Percentiles rank a stretch among this genome's conserved stretches.
Conservation (phyloP, 2,329 filamentous ascomycete species). For the Stagonosporopsis chrysanthemi region DNA sequence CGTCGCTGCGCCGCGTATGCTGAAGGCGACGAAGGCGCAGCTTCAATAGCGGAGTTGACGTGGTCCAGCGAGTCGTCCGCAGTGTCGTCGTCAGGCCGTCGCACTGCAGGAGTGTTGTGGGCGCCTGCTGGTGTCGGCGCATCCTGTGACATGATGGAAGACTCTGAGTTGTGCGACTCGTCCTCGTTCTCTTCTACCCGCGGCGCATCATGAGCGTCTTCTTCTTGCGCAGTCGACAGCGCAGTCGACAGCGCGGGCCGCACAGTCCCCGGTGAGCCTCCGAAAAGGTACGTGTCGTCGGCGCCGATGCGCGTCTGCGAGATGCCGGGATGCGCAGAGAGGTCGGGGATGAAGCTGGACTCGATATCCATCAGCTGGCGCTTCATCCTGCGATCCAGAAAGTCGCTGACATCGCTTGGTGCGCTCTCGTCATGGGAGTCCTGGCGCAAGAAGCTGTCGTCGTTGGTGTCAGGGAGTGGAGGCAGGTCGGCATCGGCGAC, state of each 20-base stretch:
- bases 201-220: slow-evolving; percentile 7
- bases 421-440: slow-evolving; percentile 38
- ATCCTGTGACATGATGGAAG: slow-evolving; percentile 41
- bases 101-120: slow-evolving; percentile 52
- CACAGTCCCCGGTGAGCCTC: slow-evolving; percentile 46
- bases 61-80: slow-evolving; percentile 39
- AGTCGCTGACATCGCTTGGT: slow-evolving; percentile 50
- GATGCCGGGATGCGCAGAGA: slow-evolving; percentile 47
- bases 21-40: slow-evolving; percentile 53
- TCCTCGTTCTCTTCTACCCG: slow-evolving; percentile 19
- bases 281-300: slow-evolving; percentile 58
- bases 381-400: slow-evolving; percentile 67
- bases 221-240: slow-evolving; percentile 20
- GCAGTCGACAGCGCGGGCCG: slow-evolving; percentile 27
- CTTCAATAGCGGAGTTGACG: slow-evolving; percentile 40
- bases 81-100: slow-evolving; percentile 26
- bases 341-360: slow-evolving; percentile 68
- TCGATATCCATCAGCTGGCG: slow-evolving; percentile 67
- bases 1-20: slow-evolving; percentile 51
- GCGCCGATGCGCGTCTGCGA: slow-evolving; percentile 41
- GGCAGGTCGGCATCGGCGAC: slow-evolving; percentile 50
- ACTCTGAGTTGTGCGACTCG: slow-evolving; percentile 29
- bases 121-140: slow-evolving; percentile 52
- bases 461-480: slow-evolving; percentile 50
- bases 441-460: slow-evolving; percentile 50